Evolutionary conservation across 2,329 filamentous ascomycete species (phyloP).

Genomic region (Claviceps fusiformis): DNA sequence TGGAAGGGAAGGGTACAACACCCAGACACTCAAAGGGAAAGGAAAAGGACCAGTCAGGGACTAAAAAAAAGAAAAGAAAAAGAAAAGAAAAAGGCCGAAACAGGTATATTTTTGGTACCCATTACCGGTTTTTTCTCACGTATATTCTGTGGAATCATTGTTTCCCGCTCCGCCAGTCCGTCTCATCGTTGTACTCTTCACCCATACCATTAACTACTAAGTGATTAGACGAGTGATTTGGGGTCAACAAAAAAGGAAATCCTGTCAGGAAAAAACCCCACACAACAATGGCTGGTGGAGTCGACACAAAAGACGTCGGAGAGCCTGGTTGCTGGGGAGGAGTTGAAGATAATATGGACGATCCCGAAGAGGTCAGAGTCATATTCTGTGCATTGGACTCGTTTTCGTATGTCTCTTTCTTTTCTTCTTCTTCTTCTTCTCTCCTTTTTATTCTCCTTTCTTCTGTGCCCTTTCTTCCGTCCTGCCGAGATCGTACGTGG

Average conservation of each 20-base stretch:
- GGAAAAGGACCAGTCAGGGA: too few relatives aligned
- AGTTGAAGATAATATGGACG: conserved; percentile 51
- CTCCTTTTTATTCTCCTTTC: background rate
- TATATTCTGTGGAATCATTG: background rate
- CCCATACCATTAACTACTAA: background rate
- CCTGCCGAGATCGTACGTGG: too few relatives aligned
- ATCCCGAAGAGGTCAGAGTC: conserved; percentile 69
- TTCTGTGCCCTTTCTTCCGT: background rate
- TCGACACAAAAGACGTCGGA: background rate
- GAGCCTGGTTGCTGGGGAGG: conserved; percentile 40
- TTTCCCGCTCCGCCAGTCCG: background rate
- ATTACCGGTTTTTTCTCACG: background rate
- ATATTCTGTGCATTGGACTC: conserved; percentile 77
- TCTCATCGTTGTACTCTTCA: background rate
- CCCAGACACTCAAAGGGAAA: too few relatives aligned
- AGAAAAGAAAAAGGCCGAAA: background rate
- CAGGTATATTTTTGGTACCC: background rate
- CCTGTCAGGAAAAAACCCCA: background rate
- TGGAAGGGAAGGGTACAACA: background rate
- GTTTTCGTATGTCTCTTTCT: conserved; percentile 53
- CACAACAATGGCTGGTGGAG: conserved; percentile 2
- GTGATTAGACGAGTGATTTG: background rate
- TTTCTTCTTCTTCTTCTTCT: background rate
- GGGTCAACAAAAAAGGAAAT: background rate
- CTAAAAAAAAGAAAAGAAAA: background rate